Percentiles rank a stretch among this genome's conserved stretches.
These are phyloP conservation scores for Staphylotrichum longicolle DNA, from an alignment of 495 filamentous ascomycete species.

Conservation along the genomic window DNA sequence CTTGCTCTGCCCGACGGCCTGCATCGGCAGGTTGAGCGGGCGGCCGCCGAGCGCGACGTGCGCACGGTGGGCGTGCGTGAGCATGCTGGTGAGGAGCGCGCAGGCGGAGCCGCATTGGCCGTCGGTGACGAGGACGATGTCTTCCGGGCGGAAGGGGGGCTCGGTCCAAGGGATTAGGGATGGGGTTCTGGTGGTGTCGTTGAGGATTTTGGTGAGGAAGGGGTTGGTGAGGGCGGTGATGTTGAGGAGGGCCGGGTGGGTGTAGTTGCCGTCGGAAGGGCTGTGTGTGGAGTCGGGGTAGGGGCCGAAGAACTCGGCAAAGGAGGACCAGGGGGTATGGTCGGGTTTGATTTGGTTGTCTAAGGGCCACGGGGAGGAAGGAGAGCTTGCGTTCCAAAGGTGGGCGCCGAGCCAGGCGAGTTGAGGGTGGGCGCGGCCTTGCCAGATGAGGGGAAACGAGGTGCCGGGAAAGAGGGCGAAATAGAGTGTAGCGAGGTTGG, in stretches of 20 bases:
- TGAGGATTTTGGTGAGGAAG: background rate
- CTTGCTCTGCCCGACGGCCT: slow-evolving; percentile 61
- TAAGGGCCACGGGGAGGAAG: background rate
- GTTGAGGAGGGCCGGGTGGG: slow-evolving; percentile 1
- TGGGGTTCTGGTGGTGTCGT: background rate
- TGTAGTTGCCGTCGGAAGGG: slow-evolving; percentile 6
- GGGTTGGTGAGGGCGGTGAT: background rate
- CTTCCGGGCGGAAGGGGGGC: slow-evolving; percentile 32
- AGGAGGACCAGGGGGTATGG: slow-evolving; percentile 7
- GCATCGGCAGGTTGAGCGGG: slow-evolving; percentile 55
- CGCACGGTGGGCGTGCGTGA: slow-evolving; percentile 57
- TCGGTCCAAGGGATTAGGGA: background rate
- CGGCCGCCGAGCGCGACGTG: slow-evolving; percentile 62
- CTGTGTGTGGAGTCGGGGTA: background rate
- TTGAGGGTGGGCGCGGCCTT: slow-evolving; percentile 23
- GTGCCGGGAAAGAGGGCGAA: slow-evolving; percentile 38
- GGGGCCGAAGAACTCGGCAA: slow-evolving; percentile 11
- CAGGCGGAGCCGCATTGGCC: slow-evolving; percentile 66
- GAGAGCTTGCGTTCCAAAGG: background rate
- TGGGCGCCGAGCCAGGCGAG: slow-evolving; percentile 12
- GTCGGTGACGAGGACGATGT: slow-evolving; percentile 53
- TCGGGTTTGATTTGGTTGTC: background rate
- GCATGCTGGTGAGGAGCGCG: slow-evolving; percentile 56
- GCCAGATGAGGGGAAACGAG: slow-evolving; percentile 7
- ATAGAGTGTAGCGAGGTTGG: slow-evolving; percentile 37